Evolutionary conservation across 495 filamentous ascomycete species (phyloP).

Genomic region (Penicillium alfredii): DNA sequence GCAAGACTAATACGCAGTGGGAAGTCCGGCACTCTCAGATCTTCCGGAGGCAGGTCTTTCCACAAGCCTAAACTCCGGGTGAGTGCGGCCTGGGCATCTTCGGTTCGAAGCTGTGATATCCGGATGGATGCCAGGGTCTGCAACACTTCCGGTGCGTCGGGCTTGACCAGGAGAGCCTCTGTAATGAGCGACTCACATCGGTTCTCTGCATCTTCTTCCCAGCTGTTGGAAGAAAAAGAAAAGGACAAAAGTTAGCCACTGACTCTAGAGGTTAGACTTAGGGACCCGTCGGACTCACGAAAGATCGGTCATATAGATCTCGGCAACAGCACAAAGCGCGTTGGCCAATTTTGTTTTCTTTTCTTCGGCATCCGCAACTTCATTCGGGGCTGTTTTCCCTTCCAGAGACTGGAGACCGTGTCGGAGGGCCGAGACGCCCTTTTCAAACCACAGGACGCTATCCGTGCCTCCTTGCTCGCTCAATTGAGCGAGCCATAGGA

Average conservation of each 20-base stretch:
- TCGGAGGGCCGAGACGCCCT: constrained; percentile 65
- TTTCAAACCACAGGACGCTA: constrained; percentile 84
- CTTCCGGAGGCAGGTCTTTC: constrained; percentile 65
- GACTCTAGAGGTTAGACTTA: no score
- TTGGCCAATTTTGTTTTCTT: constrained; percentile 74
- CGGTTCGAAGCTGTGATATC: constrained; percentile 72
- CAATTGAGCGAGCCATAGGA: constrained; percentile 91
- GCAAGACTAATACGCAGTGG: constrained; percentile 76
- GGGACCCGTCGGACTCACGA: constrained; percentile 35
- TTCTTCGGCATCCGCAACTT: constrained; percentile 48
- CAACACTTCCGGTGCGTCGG: constrained; percentile 71
- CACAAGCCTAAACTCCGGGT: constrained; percentile 69
- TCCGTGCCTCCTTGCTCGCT: constrained; percentile 77
- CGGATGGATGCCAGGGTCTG: constrained; percentile 91
- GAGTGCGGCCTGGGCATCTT: constrained; percentile 76
- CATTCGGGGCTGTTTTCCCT: constrained; percentile 31
- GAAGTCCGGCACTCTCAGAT: constrained; percentile 66
- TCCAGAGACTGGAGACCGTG: constrained; percentile 54
- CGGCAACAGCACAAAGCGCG: constrained; percentile 81
- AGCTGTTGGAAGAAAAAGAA: constrained; percentile 40
- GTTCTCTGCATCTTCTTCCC: constrained; percentile 82
- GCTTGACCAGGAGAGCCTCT: constrained; percentile 73
- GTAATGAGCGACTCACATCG: constrained; percentile 80
- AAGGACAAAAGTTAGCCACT: background rate
- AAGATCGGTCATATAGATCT: constrained; percentile 98